Percentiles rank a stretch among this genome's conserved stretches.
Conservation (phyloP, 306 rosid species). For the Rubus idaeus region DNA sequence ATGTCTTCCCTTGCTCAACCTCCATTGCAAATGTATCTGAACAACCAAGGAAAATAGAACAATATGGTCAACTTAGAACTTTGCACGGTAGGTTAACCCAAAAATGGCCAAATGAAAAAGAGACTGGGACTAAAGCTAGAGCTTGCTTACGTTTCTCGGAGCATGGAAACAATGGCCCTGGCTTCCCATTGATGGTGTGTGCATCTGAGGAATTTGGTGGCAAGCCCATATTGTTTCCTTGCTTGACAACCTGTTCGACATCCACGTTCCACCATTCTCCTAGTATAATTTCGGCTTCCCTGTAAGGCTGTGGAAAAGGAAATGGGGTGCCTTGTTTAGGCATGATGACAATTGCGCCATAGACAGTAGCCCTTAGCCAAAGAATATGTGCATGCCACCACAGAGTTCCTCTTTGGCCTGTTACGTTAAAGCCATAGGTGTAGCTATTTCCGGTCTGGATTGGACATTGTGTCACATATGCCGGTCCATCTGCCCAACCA, state of each 20-base stretch:
- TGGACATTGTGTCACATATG: slow-evolving; percentile 81
- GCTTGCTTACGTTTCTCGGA: slow-evolving; percentile 67
- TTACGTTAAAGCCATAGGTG: slow-evolving; percentile 71
- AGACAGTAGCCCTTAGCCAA: slow-evolving; percentile 83
- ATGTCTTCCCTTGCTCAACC: slow-evolving; percentile 71
- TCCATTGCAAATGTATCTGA: slow-evolving; percentile 75
- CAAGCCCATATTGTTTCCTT: slow-evolving; percentile 67
- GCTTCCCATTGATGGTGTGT: slow-evolving; percentile 89
- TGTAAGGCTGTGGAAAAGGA: slow-evolving; percentile 68
- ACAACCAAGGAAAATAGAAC: slow-evolving; percentile 2
- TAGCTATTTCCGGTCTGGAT: slow-evolving; percentile 65
- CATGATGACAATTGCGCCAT: slow-evolving; percentile 85
- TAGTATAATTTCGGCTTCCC: slow-evolving; percentile 57
- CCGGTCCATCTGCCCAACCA: slow-evolving; percentile 90
- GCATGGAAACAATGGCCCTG: slow-evolving; percentile 92
- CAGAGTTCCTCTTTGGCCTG: slow-evolving; percentile 77
- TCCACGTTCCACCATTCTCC: slow-evolving; percentile 93
- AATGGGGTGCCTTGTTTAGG: slow-evolving; percentile 64
- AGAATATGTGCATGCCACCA: slow-evolving; percentile 95
- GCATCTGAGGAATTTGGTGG: slow-evolving; percentile 90
- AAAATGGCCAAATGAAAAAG: not conserved
- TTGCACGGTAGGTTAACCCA: not conserved
- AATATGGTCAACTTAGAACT: not conserved
- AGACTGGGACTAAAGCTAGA: not conserved
- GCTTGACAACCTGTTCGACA: slow-evolving; percentile 64